Evolutionary conservation across 2,329 filamentous ascomycete species (phyloP), one percentile per base, ranked within the genome.

Genomic region (Falciphora oryzae): DNA sequence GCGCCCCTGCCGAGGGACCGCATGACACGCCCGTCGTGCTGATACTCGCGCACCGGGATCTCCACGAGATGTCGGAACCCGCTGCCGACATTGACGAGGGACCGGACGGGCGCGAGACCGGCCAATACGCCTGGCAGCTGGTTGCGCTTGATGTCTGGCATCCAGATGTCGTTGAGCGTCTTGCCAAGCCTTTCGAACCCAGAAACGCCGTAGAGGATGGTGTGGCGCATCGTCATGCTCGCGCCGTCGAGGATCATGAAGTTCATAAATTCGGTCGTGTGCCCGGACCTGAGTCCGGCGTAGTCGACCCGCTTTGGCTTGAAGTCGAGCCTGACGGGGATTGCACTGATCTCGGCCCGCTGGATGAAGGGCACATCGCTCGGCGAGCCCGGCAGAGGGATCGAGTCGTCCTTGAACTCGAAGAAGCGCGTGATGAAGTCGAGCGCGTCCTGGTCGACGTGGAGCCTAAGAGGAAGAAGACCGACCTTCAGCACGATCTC

Each of bases 241-340:
- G 95, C 88, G 68, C 91, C 89, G 70, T 99, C 95, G 1, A 99
- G 85, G 18, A 94, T 91, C 68, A 99, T 85, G 74, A 99, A 97
- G 75, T 99, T 99, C 93, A 98, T 98, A 72, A 99, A 96, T 75
- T 99, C 95, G 0, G 92, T 96, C 0, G 95, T 98, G 69, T 92
- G 92, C 1, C 95, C 95, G 1, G 95, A 97, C 31, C 93, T 88
- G 4, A 99, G 84, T 4, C 93, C 93, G 0, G 89, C 91, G 70
- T 99, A 99, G 75, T 99, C 94, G 25, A 99, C 92, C n/a, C 92
- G 87, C 76, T 99, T 98, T 11, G 95, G 95, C 75, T 99, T 99
- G 79, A 99, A 99, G 76, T 99, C 95, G 4, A 87, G 86, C 72
- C 90, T 93, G 65, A 99, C 84, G 2, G 88, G 88, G 29, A 99